Percentiles rank a stretch among this genome's conserved stretches.
phyloP scores from a whole-genome alignment of 345 rosid genomes.

The Hibiscus mutabilis region DNA sequence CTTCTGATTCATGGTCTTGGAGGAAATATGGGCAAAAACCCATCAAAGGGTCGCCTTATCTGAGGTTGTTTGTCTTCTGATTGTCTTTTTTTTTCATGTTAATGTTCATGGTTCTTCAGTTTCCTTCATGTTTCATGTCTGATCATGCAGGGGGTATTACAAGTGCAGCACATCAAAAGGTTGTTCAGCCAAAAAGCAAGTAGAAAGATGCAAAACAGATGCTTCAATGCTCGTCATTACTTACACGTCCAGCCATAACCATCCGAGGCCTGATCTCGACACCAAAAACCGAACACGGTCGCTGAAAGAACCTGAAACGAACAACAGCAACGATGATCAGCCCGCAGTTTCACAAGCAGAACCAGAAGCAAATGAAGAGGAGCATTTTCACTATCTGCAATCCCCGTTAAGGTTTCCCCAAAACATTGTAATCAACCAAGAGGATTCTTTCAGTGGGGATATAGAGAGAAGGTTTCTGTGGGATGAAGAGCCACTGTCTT shows the following conservation, averaged over 20 bases:
- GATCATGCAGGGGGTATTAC: conserved; percentile 49
- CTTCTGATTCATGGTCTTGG: conserved; percentile 77
- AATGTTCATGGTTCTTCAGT: not conserved
- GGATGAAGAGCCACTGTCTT: conserved; percentile 40
- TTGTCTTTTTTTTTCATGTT: not conserved
- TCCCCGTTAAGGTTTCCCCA: conserved; percentile 24
- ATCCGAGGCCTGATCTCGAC: conserved; percentile 39
- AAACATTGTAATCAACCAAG: conserved; percentile 21
- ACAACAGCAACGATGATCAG: not conserved
- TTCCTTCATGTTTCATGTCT: not conserved
- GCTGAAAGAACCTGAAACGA: too few species aligned
- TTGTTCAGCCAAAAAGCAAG: conserved; percentile 67
- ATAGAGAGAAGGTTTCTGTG: conserved; percentile 26
- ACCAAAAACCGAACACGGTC: conserved; percentile 26
- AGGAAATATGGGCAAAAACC: conserved; percentile 75
- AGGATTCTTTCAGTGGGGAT: conserved; percentile 27
- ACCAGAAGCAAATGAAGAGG: conserved; percentile 23
- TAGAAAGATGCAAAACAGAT: conserved; percentile 64
- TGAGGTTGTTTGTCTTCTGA: conserved; percentile 28
- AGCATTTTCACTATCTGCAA: conserved; percentile 38
- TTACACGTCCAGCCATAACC: conserved; percentile 59
- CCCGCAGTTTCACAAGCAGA: not conserved
- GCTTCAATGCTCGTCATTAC: conserved; percentile 57
- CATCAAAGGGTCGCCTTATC: conserved; percentile 67
- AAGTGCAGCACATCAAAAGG: conserved; percentile 76